phyloP scores from a whole-genome alignment of 2,329 filamentous ascomycete genomes.

The Calonectria hongkongensis region DNA sequence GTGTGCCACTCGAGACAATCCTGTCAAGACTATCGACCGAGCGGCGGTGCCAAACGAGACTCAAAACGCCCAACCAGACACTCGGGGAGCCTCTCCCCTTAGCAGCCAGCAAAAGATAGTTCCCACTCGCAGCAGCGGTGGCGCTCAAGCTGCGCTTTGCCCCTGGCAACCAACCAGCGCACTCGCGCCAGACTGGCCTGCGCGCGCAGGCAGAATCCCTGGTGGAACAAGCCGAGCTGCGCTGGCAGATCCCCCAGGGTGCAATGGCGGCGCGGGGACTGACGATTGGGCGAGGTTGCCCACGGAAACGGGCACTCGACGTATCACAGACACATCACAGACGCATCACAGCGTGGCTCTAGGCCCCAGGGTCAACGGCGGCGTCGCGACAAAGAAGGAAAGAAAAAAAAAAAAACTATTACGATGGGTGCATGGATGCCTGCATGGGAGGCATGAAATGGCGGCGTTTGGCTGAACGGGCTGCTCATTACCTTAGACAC shows the following conservation, averaged over 20 bases:
- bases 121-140: constrained; percentile 27
- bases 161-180: constrained; percentile 23
- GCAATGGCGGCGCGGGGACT: constrained; percentile 1
- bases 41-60: constrained; percentile 18
- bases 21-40: background rate
- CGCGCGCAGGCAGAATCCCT: constrained; percentile 15
- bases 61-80: constrained; percentile 10
- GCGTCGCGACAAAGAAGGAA: background rate
- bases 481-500: constrained; percentile 22
- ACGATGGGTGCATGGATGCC: background rate
- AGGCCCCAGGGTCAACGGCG: background rate
- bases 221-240: constrained; percentile 21
- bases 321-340: constrained; percentile 11
- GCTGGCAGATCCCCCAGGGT: constrained; percentile 14
- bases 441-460: constrained; percentile 20
- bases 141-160: constrained; percentile 23
- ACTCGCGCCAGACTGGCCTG: background rate
- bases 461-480: constrained; percentile 19
- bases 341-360: background rate
- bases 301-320: constrained; percentile 11
- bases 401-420: background rate
- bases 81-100: constrained; percentile 14
- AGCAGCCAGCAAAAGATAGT: constrained; percentile 15
- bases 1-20: constrained; percentile 19
- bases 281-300: constrained; percentile 2